A percentile compares a stretch with the other conserved stretches of the same genome.
Conservation (phyloP, 805 yeast genomes). For the Teunomyces barrocoloradensis region DNA sequence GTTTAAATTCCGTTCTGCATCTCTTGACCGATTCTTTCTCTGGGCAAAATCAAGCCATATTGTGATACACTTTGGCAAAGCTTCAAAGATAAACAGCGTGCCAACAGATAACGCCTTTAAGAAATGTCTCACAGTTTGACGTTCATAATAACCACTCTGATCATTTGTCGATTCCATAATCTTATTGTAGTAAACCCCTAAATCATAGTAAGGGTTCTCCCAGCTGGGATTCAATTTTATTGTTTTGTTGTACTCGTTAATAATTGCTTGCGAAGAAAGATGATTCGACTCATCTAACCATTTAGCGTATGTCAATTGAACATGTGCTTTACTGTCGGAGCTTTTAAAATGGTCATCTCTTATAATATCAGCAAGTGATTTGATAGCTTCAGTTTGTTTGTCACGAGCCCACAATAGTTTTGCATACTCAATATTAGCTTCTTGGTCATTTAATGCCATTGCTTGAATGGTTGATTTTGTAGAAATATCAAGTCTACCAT, state of each 20-base stretch:
- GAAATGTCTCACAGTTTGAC: slow-evolving; percentile 53
- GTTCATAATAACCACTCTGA: slow-evolving; percentile 51
- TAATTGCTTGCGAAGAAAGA: slow-evolving; percentile 70
- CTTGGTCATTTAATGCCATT: slow-evolving; percentile 37
- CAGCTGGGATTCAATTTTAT: slow-evolving; percentile 53
- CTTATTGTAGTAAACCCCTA: slow-evolving; percentile 78
- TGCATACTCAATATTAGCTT: slow-evolving; percentile 72
- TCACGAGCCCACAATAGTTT: slow-evolving; percentile 87
- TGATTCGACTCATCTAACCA: slow-evolving; percentile 90
- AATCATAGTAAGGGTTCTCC: slow-evolving; percentile 77
- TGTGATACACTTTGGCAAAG: slow-evolving; percentile 85
- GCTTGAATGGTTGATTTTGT: slow-evolving; percentile 66
- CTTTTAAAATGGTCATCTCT: slow-evolving; percentile 17
- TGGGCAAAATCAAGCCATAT: slow-evolving; percentile 82
- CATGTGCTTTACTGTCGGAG: slow-evolving; percentile 30
- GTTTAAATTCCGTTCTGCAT: slow-evolving; percentile 36
- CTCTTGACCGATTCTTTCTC: slow-evolving; percentile 18
- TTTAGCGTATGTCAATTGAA: slow-evolving; percentile 75
- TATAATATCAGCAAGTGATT: slow-evolving; percentile 49
- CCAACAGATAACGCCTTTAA: slow-evolving; percentile 61
- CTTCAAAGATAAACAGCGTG: slow-evolving; percentile 68
- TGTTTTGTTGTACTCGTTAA: slow-evolving; percentile 64
- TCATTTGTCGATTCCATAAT: slow-evolving; percentile 64
- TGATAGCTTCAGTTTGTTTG: slow-evolving; percentile 80
- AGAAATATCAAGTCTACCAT: slow-evolving; percentile 69